Conservation (phyloP, 2,329 filamentous ascomycete species). For the Tolypocladium tundrense region DNA sequence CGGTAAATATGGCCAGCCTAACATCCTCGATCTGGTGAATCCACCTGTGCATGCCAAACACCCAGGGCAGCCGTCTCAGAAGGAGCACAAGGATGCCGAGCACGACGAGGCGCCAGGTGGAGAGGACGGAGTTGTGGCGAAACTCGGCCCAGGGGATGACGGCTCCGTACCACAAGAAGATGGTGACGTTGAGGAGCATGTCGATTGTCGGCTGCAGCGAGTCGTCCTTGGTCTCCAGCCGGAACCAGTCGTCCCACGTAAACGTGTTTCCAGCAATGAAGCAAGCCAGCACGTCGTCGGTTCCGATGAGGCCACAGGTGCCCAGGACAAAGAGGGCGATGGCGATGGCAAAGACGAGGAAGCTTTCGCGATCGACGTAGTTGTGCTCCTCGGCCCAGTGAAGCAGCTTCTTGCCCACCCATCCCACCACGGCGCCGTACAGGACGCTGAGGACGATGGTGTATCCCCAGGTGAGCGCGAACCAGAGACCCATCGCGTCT, state of each 20-base stretch:
- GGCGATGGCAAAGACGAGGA: slow-evolving; percentile 76
- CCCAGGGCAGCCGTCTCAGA: slow-evolving; percentile 65
- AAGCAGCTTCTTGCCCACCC: slow-evolving; percentile 70
- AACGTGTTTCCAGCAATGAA: slow-evolving; percentile 89
- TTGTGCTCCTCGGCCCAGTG: slow-evolving; percentile 74
- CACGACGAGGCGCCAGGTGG: slow-evolving; percentile 61
- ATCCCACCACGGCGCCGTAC: slow-evolving; percentile 71
- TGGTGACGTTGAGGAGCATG: slow-evolving; percentile 80
- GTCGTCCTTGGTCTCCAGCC: slow-evolving; percentile 78
- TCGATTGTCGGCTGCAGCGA: slow-evolving; percentile 90
- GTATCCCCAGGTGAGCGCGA: slow-evolving; percentile 78
- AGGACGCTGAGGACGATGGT: slow-evolving; percentile 67
- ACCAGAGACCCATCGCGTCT: slow-evolving; percentile 69
- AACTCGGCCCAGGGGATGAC: slow-evolving; percentile 74
- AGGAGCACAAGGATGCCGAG: slow-evolving; percentile 69
- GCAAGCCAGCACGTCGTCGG: slow-evolving; percentile 82
- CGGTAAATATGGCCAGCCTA: slow-evolving; percentile 73
- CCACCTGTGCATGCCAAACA: slow-evolving; percentile 61
- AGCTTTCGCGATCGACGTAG: slow-evolving; percentile 79
- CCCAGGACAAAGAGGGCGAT: slow-evolving; percentile 80
- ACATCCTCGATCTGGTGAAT: slow-evolving; percentile 71
- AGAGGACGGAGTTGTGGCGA: slow-evolving; percentile 53
- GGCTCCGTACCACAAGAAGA: slow-evolving; percentile 89
- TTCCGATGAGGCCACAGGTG: slow-evolving; percentile 78
- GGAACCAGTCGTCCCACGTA: slow-evolving; percentile 92